Evolutionary conservation across 116 monocot genomes (phyloP), one percentile per base, ranked within the genome.

Genomic region (Trichopus zeylanicus): DNA sequence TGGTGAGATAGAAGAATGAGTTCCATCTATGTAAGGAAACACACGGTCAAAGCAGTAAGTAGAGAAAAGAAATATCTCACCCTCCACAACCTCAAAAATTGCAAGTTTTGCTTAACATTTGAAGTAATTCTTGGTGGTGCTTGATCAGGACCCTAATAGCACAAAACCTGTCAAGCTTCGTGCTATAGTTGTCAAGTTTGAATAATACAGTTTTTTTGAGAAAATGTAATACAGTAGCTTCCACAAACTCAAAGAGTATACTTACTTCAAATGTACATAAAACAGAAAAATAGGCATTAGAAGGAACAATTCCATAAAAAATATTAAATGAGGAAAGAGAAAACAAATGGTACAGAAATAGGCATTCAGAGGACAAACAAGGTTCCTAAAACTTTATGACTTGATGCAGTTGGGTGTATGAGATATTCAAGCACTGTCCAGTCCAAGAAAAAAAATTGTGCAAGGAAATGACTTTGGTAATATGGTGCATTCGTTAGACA

Each of bases 41-140:
- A n/a, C 2, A 42, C 1, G n/a, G 3, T 42, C n/a, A n/a, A 42
- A 42, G 42, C 42, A 42, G 13, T 42, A 42, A n/a, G n/a, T 9
- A 39, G 51, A 20, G 23, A 6, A 39, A 24, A 54, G 11, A 23
- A 63, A 46, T 26, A n/a, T 10, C 56, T 46, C 77, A 86, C 91
- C 80, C 63, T 85, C 89, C 78, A 89, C 23, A 88, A 67, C 73
- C 61, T 93, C 46, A 94, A 32, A 37, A 94, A 70, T 59, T 81
- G 86, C 69, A 95, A 79, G 59, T 83, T 95, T 63, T 81, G 94
- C 59, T 89, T 95, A 32, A 95, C 81, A 65, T 95, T 95, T 60
- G 86, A 80, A 61, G 86, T 95, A 39, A 95, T 95, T 74, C 94
- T 86, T 55, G 75, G 80, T 75, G 86, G 80, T 31, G 53, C 67